A percentile compares a stretch with the other conserved stretches of the same genome.
These are phyloP conservation scores for Rasamsonia emersonii DNA, from an alignment of 2,329 filamentous ascomycete genomes.

Conservation along the genomic window DNA sequence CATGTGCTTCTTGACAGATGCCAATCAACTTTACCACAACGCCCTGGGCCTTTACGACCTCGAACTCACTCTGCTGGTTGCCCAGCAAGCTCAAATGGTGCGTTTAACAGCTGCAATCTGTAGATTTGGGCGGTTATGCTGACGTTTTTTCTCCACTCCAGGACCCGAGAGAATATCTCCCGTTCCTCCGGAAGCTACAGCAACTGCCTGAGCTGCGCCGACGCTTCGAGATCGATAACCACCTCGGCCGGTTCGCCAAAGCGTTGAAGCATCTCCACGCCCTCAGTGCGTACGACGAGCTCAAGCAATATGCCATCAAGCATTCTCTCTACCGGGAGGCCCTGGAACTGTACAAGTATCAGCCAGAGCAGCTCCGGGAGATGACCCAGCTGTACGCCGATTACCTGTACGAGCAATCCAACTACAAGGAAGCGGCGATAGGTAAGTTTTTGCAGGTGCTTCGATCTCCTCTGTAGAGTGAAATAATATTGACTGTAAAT, in stretches of 20 bases:
- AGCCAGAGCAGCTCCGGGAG: constrained; percentile 54
- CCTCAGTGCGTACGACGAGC: constrained; percentile 66
- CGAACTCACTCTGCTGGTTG: constrained; percentile 79
- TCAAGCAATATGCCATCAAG: constrained; percentile 68
- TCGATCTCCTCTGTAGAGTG: neutral
- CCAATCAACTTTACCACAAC: constrained; percentile 83
- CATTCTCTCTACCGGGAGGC: constrained; percentile 72
- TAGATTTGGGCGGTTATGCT: neutral
- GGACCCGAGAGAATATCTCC: constrained; percentile 89
- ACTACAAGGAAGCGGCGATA: constrained; percentile 77
- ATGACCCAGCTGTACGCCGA: constrained; percentile 73
- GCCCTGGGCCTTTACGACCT: constrained; percentile 87
- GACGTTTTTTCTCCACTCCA: constrained; percentile 13
- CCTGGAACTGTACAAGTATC: constrained; percentile 76
- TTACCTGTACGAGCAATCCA: constrained; percentile 64
- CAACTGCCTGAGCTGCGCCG: constrained; percentile 61
- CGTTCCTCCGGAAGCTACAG: constrained; percentile 84
- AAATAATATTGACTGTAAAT: constrained; percentile 6
- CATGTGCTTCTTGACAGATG: constrained; percentile 93
- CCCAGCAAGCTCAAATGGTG: constrained; percentile 84
- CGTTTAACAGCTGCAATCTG: constrained; percentile 10
- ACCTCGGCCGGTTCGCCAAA: constrained; percentile 67
- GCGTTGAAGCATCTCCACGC: constrained; percentile 69
- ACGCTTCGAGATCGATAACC: constrained; percentile 79
- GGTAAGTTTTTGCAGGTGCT: constrained; percentile 20